Evolutionary conservation across 2,329 filamentous ascomycete species (phyloP).

Genomic region (Talaromyces atroroseus): DNA sequence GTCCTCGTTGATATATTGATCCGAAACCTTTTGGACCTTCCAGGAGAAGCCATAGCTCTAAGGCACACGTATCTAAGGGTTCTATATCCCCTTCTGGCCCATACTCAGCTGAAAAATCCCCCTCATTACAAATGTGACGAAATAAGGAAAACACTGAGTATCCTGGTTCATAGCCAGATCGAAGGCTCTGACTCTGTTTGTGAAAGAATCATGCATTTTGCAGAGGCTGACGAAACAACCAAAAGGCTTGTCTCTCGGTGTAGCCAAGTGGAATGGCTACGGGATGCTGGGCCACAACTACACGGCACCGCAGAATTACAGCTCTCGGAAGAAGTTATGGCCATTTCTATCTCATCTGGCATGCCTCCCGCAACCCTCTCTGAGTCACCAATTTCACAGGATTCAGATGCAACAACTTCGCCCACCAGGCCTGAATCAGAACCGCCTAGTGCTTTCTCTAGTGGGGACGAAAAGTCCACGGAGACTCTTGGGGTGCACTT

Average conservation of each 20-base stretch:
- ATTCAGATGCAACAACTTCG: slow-evolving; percentile 45
- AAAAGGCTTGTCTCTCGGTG: slow-evolving; percentile 44
- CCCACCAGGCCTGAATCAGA: slow-evolving; percentile 27
- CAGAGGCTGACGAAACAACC: slow-evolving; percentile 47
- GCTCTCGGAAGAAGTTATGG: neutral
- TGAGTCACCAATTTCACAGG: slow-evolving; percentile 23
- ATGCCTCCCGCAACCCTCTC: slow-evolving; percentile 25
- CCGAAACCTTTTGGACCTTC: slow-evolving; percentile 90
- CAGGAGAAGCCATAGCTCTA: slow-evolving; percentile 66
- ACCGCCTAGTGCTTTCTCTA: slow-evolving; percentile 24
- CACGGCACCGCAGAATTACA: slow-evolving; percentile 7
- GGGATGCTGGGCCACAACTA: slow-evolving; percentile 18
- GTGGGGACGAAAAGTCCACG: slow-evolving; percentile 19
- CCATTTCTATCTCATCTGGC: neutral
- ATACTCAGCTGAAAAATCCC: slow-evolving; percentile 81
- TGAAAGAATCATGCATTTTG: slow-evolving; percentile 45
- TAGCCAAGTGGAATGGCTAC: slow-evolving; percentile 42
- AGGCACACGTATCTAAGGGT: slow-evolving; percentile 94
- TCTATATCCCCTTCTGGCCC: slow-evolving; percentile 79
- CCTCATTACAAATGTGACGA: slow-evolving; percentile 91
- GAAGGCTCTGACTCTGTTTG: slow-evolving; percentile 45
- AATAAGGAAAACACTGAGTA: slow-evolving; percentile 66
- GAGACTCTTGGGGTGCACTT: slow-evolving; percentile 63
- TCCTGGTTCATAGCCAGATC: slow-evolving; percentile 69
- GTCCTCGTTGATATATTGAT: slow-evolving; percentile 95